Evolutionary conservation across 1,284 basidiomycete genomes (phyloP).

Genomic region (Irpex lacteus): DNA sequence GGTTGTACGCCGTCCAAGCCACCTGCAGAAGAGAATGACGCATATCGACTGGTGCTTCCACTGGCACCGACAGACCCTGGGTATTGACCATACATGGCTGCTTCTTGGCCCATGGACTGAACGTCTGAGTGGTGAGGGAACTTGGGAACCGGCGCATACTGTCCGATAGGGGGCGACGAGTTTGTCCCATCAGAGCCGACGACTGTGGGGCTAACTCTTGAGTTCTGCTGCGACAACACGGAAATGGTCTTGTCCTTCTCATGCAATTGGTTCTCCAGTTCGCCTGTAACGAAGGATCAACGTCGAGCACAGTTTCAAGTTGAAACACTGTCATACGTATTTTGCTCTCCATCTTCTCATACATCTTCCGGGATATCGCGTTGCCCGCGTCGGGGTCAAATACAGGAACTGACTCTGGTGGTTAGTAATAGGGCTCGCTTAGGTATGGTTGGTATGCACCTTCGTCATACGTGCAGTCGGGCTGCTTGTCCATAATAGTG

Average conservation of each 20-base stretch:
- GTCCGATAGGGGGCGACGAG: neutral
- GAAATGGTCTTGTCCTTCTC: conserved; percentile 31
- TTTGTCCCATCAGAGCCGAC: neutral
- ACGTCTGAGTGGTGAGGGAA: neutral
- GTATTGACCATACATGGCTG: neutral
- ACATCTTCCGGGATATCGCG: conserved; percentile 14
- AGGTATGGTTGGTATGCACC: conserved; percentile 29
- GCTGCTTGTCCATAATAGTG: conserved; percentile 45
- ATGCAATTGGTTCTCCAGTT: conserved; percentile 51
- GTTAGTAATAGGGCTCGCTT: neutral
- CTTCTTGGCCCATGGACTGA: neutral
- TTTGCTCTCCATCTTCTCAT: conserved; percentile 15
- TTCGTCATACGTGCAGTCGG: conserved; percentile 71
- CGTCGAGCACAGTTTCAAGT: conserved; percentile 33
- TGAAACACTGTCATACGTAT: conserved; percentile 8
- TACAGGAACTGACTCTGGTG: conserved; percentile 7
- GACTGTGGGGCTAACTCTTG: neutral
- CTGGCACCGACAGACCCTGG: neutral
- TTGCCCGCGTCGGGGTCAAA: conserved; percentile 14
- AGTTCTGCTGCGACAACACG: neutral
- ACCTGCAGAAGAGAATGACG: neutral
- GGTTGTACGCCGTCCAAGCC: neutral
- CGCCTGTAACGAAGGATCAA: conserved; percentile 38
- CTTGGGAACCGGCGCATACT: neutral
- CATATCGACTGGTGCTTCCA: neutral